Percentiles rank a stretch among this genome's conserved stretches.
Conservation (phyloP, 179 eudicot species). For the Silene noctiflora region DNA sequence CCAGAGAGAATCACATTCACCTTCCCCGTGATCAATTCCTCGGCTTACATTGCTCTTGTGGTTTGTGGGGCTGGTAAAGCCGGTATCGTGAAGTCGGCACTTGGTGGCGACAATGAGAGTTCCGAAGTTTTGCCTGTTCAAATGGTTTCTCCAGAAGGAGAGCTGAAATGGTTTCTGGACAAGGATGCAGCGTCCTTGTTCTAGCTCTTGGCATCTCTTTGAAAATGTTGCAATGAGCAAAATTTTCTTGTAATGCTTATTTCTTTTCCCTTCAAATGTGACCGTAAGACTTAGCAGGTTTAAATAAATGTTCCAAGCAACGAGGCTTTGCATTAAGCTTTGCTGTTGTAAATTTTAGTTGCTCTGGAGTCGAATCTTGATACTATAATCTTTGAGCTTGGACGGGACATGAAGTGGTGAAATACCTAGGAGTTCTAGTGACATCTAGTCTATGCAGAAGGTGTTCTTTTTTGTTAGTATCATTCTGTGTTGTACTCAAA, state of each 20-base stretch:
- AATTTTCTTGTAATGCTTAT: neutral
- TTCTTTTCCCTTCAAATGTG: neutral
- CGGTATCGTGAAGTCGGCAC: constrained; percentile 43
- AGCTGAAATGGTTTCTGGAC: constrained; percentile 68
- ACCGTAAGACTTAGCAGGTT: neutral
- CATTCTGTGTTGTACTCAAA: too few relatives aligned
- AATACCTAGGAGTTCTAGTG: too few relatives aligned
- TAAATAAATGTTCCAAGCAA: neutral
- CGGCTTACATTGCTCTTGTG: constrained; percentile 66
- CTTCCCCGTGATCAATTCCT: constrained; percentile 79
- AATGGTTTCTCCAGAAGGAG: constrained; percentile 62
- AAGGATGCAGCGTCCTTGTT: constrained; percentile 61
- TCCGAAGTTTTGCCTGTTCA: constrained; percentile 57
- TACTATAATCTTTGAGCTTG: neutral
- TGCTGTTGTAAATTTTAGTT: neutral
- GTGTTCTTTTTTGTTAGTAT: too few relatives aligned
- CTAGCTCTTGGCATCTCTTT: constrained; percentile 23
- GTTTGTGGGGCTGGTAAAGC: constrained; percentile 61
- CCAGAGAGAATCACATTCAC: constrained; percentile 81
- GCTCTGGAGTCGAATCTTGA: neutral
- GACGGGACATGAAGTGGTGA: too few relatives aligned
- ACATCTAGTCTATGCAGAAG: too few relatives aligned
- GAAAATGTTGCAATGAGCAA: neutral
- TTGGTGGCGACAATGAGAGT: constrained; percentile 35
- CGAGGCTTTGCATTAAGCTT: neutral